Conservation (phyloP, 2,329 filamentous ascomycete species). For the Coleophoma cylindrospora region DNA sequence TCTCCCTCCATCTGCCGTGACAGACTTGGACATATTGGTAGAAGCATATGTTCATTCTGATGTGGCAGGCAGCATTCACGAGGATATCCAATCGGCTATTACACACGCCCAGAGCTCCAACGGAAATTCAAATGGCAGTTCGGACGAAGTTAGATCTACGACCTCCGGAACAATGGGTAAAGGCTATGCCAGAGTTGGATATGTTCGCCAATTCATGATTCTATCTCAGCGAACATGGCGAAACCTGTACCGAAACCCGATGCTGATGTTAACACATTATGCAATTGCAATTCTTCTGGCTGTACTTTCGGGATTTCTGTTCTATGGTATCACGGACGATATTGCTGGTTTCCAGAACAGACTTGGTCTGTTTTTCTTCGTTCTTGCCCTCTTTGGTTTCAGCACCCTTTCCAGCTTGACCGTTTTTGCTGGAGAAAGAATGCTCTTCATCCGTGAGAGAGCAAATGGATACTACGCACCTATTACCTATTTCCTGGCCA, state of each 20-base stretch:
- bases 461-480: conserved; percentile 97
- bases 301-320: conserved; percentile 90
- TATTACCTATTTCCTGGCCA: conserved; percentile 88
- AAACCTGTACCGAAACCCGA: conserved; percentile 94
- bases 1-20: conserved; percentile 57
- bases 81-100: conserved; percentile 73
- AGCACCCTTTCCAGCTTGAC: conserved; percentile 91
- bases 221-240: conserved; percentile 90
- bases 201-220: conserved; percentile 79
- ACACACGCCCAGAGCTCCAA: conserved; percentile 62
- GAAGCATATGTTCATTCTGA: conserved; percentile 72
- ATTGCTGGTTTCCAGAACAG: conserved; percentile 98
- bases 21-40: conserved; percentile 79
- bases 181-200: conserved; percentile 78
- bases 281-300: conserved; percentile 93
- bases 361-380: conserved; percentile 94
- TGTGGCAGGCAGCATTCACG: conserved; percentile 66
- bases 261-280: conserved; percentile 98
- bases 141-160: conserved; percentile 42
- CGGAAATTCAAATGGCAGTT: conserved; percentile 49
- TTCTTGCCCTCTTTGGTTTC: conserved; percentile 93
- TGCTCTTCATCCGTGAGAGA: conserved; percentile 87
- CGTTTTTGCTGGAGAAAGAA: conserved; percentile 85
- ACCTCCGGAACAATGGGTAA: conserved; percentile 60
- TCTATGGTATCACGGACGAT: conserved; percentile 93